phyloP scores from a whole-genome alignment of 257 asterid genomes.

The Fraxinus americana region DNA sequence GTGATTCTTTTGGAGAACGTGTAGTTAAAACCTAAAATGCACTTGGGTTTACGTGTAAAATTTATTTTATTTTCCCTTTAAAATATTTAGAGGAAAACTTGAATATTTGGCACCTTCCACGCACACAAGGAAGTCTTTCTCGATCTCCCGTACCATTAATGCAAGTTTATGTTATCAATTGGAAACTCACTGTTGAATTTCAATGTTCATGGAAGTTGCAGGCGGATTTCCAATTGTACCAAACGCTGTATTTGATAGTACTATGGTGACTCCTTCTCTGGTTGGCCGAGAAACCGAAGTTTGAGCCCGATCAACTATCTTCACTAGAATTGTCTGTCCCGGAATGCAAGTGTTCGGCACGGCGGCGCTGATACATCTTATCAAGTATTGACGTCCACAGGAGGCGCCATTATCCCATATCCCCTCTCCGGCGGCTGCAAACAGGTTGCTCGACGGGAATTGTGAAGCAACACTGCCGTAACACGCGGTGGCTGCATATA shows the following conservation, averaged over 20 bases:
- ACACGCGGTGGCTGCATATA: slow-evolving; percentile 65
- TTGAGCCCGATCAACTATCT: slow-evolving; percentile 67
- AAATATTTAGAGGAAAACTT: background rate
- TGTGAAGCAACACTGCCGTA: slow-evolving; percentile 53
- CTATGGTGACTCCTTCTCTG: slow-evolving; percentile 43
- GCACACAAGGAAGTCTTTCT: slow-evolving; percentile 13
- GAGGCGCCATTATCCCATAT: slow-evolving; percentile 83
- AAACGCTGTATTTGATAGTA: slow-evolving; percentile 55
- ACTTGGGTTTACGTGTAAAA: no score
- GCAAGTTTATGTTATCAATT: background rate
- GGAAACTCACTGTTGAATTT: slow-evolving; percentile 50
- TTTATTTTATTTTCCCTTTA: no score
- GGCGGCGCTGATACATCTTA: slow-evolving; percentile 62
- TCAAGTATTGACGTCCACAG: slow-evolving; percentile 79
- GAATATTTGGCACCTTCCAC: background rate
- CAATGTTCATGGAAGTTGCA: slow-evolving; percentile 47
- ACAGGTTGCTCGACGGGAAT: slow-evolving; percentile 63
- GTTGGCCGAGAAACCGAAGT: slow-evolving; percentile 54
- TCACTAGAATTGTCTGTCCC: slow-evolving; percentile 50
- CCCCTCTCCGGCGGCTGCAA: slow-evolving; percentile 83
- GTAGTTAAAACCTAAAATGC: no score
- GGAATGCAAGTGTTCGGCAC: slow-evolving; percentile 40
- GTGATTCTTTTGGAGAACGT: no score
- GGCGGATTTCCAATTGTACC: slow-evolving; percentile 39
- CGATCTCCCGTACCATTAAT: background rate